A percentile compares a stretch with the other conserved stretches of the same genome.
Evolutionary conservation across 108 stramenopile genomes (phyloP).

Genomic region (Nitzschia sp.): DNA sequence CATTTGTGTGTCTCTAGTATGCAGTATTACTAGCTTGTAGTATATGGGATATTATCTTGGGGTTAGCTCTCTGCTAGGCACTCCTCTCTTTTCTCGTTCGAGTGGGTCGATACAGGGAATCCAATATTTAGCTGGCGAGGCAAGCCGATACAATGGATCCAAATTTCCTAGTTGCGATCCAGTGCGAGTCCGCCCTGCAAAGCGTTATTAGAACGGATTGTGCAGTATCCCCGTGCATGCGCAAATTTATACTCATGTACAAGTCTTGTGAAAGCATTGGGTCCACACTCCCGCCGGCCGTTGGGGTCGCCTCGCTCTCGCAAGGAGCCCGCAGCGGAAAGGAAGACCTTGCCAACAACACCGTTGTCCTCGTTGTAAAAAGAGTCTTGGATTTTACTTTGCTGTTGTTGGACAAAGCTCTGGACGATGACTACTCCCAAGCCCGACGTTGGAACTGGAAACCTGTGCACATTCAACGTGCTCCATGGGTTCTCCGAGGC

Average conservation of each 20-base stretch:
- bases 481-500: conserved; percentile 96
- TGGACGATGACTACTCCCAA: conserved; percentile 49
- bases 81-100: too few species aligned
- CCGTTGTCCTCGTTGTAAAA: background rate
- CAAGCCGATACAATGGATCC: too few species aligned
- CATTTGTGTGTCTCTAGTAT: too few species aligned
- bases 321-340: background rate
- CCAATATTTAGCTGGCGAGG: too few species aligned
- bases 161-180: too few species aligned
- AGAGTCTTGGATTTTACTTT: conserved; percentile 4
- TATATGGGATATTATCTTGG: too few species aligned
- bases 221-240: conserved; percentile 1
- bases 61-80: too few species aligned
- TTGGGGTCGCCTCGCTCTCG: conserved; percentile 11
- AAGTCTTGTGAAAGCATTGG: conserved; percentile 11
- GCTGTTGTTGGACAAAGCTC: background rate
- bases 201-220: background rate
- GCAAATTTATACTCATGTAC: conserved; percentile 2
- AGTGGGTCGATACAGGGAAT: too few species aligned
- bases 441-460: conserved; percentile 64
- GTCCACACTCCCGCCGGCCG: conserved; percentile 4
- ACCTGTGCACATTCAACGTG: conserved; percentile 92
- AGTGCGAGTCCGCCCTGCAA: too few species aligned
- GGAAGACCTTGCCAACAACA: conserved; percentile 1
- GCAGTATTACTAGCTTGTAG: too few species aligned